Evolutionary conservation across 2,329 filamentous ascomycete species (phyloP).

Genomic region (Knufia petricola): DNA sequence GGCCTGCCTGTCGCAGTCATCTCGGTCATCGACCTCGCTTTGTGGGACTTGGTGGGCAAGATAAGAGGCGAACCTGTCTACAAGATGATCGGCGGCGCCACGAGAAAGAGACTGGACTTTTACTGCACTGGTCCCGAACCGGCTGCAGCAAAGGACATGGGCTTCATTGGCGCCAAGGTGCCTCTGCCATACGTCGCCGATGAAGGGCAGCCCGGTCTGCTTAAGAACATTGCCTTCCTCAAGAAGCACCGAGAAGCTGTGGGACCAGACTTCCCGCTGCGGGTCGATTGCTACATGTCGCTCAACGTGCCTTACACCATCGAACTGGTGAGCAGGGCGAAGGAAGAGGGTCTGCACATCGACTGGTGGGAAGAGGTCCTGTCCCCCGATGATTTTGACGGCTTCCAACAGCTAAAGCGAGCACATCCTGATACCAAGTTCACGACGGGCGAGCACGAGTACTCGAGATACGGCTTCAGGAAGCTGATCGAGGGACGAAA

Average conservation of each 20-base stretch:
- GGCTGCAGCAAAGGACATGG: conserved; percentile 68
- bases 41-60: conserved; percentile 90
- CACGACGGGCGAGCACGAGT: conserved; percentile 93
- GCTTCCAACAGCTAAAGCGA: conserved; percentile 79
- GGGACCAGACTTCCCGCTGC: conserved; percentile 81
- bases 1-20: conserved; percentile 84
- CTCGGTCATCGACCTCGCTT: conserved; percentile 82
- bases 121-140: conserved; percentile 92
- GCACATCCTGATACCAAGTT: conserved; percentile 87
- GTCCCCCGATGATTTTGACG: conserved; percentile 83
- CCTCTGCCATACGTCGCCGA: conserved; percentile 82
- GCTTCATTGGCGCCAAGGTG: conserved; percentile 85
- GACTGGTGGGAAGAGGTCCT: conserved; percentile 98
- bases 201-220: conserved; percentile 69
- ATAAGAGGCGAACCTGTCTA: conserved; percentile 88
- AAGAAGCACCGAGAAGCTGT: conserved; percentile 74
- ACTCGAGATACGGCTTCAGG: conserved; percentile 86
- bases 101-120: conserved; percentile 71
- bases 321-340: conserved; percentile 72
- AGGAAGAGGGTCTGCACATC: conserved; percentile 71
- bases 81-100: conserved; percentile 86
- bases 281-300: conserved; percentile 97
- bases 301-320: conserved; percentile 89
- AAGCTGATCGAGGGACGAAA: conserved; percentile 88
- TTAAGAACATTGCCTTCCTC: conserved; percentile 84